These are phyloP conservation scores for Cordyceps farinosa DNA, from an alignment of 2,329 filamentous ascomycete species.

Conservation along the genomic window DNA sequence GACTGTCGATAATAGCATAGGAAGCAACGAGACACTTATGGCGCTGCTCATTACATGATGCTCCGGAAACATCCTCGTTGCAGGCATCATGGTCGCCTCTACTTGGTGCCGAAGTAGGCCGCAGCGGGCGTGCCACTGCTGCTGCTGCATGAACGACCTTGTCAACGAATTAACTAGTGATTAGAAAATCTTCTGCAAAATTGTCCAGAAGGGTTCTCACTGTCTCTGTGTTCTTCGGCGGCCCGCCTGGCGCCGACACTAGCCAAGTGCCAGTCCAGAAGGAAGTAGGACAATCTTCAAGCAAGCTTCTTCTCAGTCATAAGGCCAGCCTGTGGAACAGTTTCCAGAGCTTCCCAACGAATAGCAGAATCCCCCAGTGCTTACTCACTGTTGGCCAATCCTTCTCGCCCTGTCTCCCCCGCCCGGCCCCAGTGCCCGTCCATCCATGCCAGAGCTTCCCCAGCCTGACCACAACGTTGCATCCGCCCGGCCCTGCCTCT, in stretches of 20 bases:
- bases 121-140: too few species aligned
- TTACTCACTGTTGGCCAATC: not conserved
- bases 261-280: not conserved
- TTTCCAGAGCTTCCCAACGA: not conserved
- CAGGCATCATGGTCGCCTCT: not conserved
- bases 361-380: not conserved
- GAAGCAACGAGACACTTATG: too few species aligned
- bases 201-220: not conserved
- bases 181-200: not conserved
- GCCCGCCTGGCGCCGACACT: not conserved
- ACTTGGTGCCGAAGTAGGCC: not conserved
- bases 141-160: not conserved
- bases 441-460: constrained; percentile 11
- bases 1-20: not conserved
- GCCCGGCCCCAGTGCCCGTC: constrained; percentile 1
- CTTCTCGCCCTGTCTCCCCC: not conserved
- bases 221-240: not conserved
- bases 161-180: not conserved
- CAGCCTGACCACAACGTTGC: constrained; percentile 22
- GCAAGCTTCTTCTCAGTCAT: too few species aligned
- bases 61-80: not conserved
- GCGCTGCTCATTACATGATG: not conserved
- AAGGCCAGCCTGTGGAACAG: too few species aligned
- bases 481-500: constrained; percentile 15
- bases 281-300: not conserved